Conservation (phyloP, 2,329 filamentous ascomycete species). For the Aphanoascus verrucosus region DNA sequence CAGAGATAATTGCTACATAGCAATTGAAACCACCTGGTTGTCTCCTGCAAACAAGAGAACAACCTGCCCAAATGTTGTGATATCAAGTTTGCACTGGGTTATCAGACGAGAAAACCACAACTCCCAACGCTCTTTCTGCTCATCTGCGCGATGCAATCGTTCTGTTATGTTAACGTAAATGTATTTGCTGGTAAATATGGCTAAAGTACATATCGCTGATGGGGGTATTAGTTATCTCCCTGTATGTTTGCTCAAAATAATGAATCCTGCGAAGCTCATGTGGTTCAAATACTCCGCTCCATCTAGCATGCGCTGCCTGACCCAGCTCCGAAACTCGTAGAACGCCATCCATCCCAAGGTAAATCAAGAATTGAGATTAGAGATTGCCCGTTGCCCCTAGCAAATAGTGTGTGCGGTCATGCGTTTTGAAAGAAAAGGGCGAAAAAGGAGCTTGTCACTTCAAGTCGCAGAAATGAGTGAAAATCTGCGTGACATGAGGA, state of each 20-base stretch:
- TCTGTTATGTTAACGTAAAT: background rate
- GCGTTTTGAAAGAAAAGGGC: background rate
- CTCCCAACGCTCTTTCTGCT: too few relatives aligned
- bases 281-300: background rate
- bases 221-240: background rate
- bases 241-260: background rate
- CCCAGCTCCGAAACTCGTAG: background rate
- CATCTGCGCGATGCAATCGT: too few relatives aligned
- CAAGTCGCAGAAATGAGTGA: background rate
- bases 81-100: background rate
- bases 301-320: background rate
- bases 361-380: background rate
- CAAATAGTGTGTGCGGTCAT: conserved; percentile 5
- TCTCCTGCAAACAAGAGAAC: too few relatives aligned
- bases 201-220: background rate
- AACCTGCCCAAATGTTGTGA: too few relatives aligned
- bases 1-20: too few relatives aligned
- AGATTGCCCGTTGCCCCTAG: background rate
- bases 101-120: background rate
- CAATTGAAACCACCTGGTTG: too few relatives aligned
- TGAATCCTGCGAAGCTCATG: background rate
- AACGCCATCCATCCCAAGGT: conserved; percentile 1
- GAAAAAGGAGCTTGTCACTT: background rate
- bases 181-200: background rate
- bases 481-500: background rate